A percentile compares a stretch with the other conserved stretches of the same genome.
These are phyloP conservation scores for Sugiyamaella chiloensis DNA, from an alignment of 805 yeast genomes.

Conservation along the genomic window DNA sequence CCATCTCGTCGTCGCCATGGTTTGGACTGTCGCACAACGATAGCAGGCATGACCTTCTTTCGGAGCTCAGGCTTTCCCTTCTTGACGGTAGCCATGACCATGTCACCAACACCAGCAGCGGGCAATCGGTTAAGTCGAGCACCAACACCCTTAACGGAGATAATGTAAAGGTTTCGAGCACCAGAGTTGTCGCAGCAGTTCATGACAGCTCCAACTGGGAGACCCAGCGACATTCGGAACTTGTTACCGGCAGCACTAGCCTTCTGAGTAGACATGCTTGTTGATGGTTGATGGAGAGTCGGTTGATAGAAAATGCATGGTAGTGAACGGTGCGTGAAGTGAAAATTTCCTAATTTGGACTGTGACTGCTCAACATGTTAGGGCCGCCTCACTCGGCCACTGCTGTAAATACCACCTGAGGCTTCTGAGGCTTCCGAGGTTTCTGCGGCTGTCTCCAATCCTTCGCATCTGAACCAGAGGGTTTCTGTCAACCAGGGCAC, in stretches of 20 bases:
- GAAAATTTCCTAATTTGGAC: background rate
- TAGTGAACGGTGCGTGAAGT: background rate
- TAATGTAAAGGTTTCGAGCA: constrained; percentile 98
- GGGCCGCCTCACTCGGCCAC: background rate
- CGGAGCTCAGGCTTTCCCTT: constrained; percentile 99
- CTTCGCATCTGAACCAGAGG: no score
- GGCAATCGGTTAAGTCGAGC: constrained; percentile 99
- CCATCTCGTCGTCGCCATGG: constrained; percentile 99
- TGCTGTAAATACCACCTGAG: no score
- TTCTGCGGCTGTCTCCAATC: no score
- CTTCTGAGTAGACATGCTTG: constrained; percentile 24
- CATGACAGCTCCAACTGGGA: constrained; percentile 99
- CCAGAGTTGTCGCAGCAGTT: constrained; percentile 99
- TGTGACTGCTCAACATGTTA: background rate
- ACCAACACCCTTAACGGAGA: constrained; percentile 99
- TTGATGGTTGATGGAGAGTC: background rate
- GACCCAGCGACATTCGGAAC: constrained; percentile 99
- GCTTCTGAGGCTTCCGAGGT: no score
- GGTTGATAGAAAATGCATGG: background rate
- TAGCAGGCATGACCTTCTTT: constrained; percentile 99
- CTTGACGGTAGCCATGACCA: constrained; percentile 85
- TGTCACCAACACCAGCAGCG: constrained; percentile 99
- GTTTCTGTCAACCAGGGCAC: no score
- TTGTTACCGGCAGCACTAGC: constrained; percentile 97
- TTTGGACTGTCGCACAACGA: constrained; percentile 98